A percentile compares a stretch with the other conserved stretches of the same genome.
Conservation (phyloP, 139 green algal genomes). For the Mesostigma viride region DNA sequence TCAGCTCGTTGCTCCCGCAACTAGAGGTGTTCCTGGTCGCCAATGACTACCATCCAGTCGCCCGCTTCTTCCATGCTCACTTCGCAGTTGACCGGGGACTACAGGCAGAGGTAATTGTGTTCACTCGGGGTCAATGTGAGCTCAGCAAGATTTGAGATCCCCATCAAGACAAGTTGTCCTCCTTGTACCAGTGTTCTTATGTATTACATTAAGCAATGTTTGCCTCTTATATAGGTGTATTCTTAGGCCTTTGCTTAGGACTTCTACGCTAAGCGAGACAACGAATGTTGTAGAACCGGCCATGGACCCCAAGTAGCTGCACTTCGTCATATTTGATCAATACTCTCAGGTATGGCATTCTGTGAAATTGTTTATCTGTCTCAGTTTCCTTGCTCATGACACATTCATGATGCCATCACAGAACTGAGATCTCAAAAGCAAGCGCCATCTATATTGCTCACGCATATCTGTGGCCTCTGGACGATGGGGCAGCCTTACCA, state of each 20-base stretch:
- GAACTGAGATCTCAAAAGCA: too few relatives aligned
- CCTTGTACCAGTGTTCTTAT: neutral
- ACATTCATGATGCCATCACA: too few relatives aligned
- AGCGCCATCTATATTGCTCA: too few relatives aligned
- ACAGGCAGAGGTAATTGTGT: slow-evolving; percentile 8
- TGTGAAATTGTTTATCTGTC: too few relatives aligned
- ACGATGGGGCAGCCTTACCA: too few relatives aligned
- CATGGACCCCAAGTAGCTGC: too few relatives aligned
- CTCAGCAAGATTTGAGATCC: neutral
- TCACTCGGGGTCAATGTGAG: neutral
- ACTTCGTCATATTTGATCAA: too few relatives aligned
- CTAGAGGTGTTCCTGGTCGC: neutral
- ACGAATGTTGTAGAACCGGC: too few relatives aligned
- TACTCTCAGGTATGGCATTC: too few relatives aligned
- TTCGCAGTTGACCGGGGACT: slow-evolving; percentile 15
- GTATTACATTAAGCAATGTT: neutral
- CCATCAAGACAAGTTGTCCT: too few relatives aligned
- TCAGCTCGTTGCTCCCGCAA: neutral
- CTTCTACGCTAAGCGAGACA: neutral
- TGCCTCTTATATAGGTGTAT: neutral
- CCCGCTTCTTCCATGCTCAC: slow-evolving; percentile 13
- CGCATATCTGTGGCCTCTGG: too few relatives aligned
- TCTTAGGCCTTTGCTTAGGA: neutral
- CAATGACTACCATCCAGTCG: neutral
- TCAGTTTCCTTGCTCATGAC: too few relatives aligned